Conservation (phyloP, 768 basidiomycete species). For the Epithele typhae region DNA sequence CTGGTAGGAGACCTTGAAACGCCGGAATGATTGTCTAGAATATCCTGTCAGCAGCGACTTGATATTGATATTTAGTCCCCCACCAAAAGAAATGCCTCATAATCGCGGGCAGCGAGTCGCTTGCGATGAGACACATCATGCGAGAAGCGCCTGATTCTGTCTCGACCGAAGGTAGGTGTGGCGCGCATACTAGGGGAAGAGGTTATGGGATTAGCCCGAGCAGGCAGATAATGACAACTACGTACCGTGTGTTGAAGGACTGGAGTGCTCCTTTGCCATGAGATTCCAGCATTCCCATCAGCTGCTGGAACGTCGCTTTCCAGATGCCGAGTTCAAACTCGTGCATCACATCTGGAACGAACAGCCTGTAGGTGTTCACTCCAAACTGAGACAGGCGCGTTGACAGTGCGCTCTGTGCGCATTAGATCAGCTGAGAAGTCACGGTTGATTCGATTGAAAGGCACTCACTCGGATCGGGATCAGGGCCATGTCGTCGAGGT, state of each 20-base stretch:
- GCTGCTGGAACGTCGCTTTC: conserved; percentile 26
- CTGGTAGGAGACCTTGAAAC: conserved; percentile 30
- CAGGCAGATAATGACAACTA: neutral
- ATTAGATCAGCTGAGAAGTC: too few relatives aligned
- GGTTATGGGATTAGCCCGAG: neutral
- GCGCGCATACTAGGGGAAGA: conserved; percentile 1
- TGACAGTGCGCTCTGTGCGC: too few relatives aligned
- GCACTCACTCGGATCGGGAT: too few relatives aligned
- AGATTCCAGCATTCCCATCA: conserved; percentile 19
- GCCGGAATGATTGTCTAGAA: conserved; percentile 27
- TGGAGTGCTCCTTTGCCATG: neutral
- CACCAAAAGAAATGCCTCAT: conserved; percentile 26
- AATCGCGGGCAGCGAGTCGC: conserved; percentile 26
- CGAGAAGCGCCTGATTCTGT: conserved; percentile 22
- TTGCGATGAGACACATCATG: conserved; percentile 22
- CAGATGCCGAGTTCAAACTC: conserved; percentile 33
- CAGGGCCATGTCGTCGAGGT: too few relatives aligned
- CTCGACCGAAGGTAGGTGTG: conserved; percentile 20
- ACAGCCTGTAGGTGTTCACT: conserved; percentile 21
- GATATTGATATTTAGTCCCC: conserved; percentile 3
- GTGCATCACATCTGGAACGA: conserved; percentile 30
- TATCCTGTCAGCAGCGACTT: too few relatives aligned
- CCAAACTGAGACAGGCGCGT: too few relatives aligned
- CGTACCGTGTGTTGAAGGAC: conserved; percentile 14
- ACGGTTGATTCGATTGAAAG: too few relatives aligned